A percentile compares a stretch with the other conserved stretches of the same genome.
These are phyloP conservation scores for Alternaria brassicae DNA, from an alignment of 2,329 filamentous ascomycete genomes.

Conservation along the genomic window DNA sequence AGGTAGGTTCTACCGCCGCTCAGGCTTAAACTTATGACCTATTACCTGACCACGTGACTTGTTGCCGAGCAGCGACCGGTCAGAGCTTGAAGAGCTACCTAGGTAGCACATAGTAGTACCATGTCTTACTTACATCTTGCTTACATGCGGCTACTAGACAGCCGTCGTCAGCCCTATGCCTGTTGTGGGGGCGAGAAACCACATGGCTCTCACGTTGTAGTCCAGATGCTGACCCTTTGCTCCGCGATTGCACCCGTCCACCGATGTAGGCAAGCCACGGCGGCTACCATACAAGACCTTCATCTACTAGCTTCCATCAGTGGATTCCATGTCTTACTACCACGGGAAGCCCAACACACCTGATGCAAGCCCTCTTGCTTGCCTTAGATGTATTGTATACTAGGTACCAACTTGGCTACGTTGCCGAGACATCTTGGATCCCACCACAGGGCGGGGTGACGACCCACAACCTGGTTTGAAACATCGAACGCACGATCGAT, in stretches of 20 bases:
- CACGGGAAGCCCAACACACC: neutral
- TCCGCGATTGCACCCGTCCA: slow-evolving; percentile 1
- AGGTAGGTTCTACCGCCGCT: no score
- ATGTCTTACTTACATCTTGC: slow-evolving; percentile 10
- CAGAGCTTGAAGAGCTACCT: neutral
- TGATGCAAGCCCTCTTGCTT: neutral
- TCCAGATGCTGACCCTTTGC: slow-evolving; percentile 18
- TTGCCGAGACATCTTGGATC: neutral
- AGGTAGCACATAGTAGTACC: neutral
- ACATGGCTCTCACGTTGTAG: slow-evolving; percentile 14
- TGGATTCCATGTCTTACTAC: neutral
- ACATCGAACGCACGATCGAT: neutral
- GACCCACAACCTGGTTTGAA: neutral
- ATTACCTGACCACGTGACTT: neutral
- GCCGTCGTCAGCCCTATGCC: neutral
- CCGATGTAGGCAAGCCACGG: slow-evolving; percentile 11
- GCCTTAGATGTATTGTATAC: neutral
- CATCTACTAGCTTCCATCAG: neutral
- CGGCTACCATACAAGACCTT: slow-evolving; percentile 6
- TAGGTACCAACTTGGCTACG: neutral
- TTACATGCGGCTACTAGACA: slow-evolving; percentile 7
- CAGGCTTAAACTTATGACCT: no score
- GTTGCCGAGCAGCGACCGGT: neutral
- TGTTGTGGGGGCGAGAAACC: slow-evolving; percentile 4
- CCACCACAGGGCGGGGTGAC: slow-evolving; percentile 1